These are phyloP conservation scores for Pyronema omphalodes DNA, from an alignment of 495 filamentous ascomycete genomes.

Conservation along the genomic window DNA sequence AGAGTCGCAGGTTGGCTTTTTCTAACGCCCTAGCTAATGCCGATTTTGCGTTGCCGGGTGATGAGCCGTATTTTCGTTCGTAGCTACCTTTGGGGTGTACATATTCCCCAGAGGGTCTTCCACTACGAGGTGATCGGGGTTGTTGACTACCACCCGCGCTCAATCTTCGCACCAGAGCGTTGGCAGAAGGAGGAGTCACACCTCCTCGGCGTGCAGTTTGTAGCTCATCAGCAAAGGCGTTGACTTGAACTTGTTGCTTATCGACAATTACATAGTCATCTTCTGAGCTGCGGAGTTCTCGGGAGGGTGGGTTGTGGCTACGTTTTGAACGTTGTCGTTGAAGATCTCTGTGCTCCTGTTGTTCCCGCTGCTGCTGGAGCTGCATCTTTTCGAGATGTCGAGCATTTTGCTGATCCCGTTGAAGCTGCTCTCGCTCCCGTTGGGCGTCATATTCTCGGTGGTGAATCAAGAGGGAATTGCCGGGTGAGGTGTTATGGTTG, in stretches of 20 bases:
- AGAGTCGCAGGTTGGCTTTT: constrained; percentile 72
- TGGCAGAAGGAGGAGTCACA: constrained; percentile 26
- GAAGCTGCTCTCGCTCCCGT: not conserved
- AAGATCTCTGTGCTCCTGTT: constrained; percentile 7
- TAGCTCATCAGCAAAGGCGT: constrained; percentile 89
- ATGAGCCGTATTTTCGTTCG: constrained; percentile 52
- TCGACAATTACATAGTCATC: constrained; percentile 91
- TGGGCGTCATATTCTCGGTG: constrained; percentile 16
- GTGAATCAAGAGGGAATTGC: constrained; percentile 31
- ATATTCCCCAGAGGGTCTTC: constrained; percentile 42
- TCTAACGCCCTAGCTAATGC: constrained; percentile 88
- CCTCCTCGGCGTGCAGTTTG: constrained; percentile 50
- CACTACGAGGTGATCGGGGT: constrained; percentile 25
- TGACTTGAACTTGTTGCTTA: constrained; percentile 85
- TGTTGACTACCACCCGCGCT: constrained; percentile 27
- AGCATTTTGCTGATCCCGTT: not conserved
- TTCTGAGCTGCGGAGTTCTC: constrained; percentile 13
- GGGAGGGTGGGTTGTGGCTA: not conserved
- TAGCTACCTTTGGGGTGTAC: constrained; percentile 42
- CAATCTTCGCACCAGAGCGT: constrained; percentile 31
- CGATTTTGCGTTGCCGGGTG: constrained; percentile 38
- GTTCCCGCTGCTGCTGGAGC: not conserved
- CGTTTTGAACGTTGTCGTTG: constrained; percentile 2
- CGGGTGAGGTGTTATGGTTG: constrained; percentile 25
- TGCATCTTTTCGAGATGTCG: too few species aligned